These are phyloP conservation scores for Vanilla planifolia DNA, from an alignment of 106 monocot genomes.

Conservation along the genomic window DNA sequence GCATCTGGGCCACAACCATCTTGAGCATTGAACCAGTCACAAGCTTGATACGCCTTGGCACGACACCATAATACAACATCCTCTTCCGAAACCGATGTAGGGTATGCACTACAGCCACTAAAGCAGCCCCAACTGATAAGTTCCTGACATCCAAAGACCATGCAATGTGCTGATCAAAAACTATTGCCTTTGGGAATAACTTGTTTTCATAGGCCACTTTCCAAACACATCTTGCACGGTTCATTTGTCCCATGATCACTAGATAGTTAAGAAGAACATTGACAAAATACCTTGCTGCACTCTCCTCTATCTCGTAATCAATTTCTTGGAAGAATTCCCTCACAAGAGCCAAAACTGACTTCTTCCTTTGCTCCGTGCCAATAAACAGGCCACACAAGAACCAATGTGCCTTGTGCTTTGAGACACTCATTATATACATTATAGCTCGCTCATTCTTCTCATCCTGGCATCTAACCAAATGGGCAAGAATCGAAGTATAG, in stretches of 20 bases:
- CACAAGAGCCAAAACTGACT: slow-evolving; percentile 79
- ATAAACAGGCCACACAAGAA: slow-evolving; percentile 88
- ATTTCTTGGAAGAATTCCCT: slow-evolving; percentile 91
- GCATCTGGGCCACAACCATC: slow-evolving; percentile 80
- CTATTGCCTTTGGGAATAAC: slow-evolving; percentile 93
- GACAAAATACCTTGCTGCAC: slow-evolving; percentile 77
- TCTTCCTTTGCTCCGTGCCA: slow-evolving; percentile 84
- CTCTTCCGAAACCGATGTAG: slow-evolving; percentile 98
- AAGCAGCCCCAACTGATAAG: slow-evolving; percentile 86
- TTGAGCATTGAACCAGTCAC: slow-evolving; percentile 86
- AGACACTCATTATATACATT: slow-evolving; percentile 70
- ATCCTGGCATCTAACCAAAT: slow-evolving; percentile 75
- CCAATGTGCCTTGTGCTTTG: slow-evolving; percentile 75
- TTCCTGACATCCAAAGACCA: slow-evolving; percentile 89
- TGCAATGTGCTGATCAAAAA: slow-evolving; percentile 97
- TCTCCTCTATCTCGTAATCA: slow-evolving; percentile 77
- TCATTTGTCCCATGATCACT: slow-evolving; percentile 95
- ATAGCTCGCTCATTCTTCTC: slow-evolving; percentile 68
- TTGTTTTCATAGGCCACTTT: slow-evolving; percentile 97
- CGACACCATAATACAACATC: slow-evolving; percentile 95
- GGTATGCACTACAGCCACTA: slow-evolving; percentile 81
- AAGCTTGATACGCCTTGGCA: slow-evolving; percentile 81
- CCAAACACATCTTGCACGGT: slow-evolving; percentile 91
- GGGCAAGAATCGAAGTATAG: slow-evolving; percentile 90
- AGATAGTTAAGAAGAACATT: slow-evolving; percentile 92